A percentile compares a stretch with the other conserved stretches of the same genome.
These are phyloP conservation scores for Bruguiera gymnorhiza DNA, from an alignment of 345 rosid species.

Conservation along the genomic window DNA sequence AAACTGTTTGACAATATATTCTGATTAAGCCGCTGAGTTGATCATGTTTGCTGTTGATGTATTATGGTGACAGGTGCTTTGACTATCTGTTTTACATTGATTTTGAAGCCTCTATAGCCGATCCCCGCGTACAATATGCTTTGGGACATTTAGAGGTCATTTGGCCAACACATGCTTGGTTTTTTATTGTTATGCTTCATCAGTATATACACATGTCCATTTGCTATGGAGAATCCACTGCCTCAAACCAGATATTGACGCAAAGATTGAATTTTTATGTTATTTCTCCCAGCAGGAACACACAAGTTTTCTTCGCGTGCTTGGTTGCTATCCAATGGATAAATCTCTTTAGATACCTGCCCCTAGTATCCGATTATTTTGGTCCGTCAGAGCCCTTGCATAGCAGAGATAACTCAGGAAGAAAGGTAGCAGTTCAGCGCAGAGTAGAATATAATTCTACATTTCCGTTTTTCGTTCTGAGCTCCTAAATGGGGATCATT, in stretches of 20 bases:
- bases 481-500: too few relatives aligned
- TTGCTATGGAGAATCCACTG: too few relatives aligned
- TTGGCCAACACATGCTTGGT: too few relatives aligned
- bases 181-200: background rate
- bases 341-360: background rate
- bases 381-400: background rate
- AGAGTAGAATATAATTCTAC: background rate
- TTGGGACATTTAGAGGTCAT: constrained; percentile 75
- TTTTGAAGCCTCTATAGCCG: constrained; percentile 96
- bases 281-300: constrained; percentile 51
- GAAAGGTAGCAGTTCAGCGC: background rate
- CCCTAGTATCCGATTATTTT: background rate
- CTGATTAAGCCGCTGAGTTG: too few relatives aligned
- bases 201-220: too few relatives aligned
- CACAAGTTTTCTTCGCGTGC: constrained; percentile 63
- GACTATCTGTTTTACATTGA: constrained; percentile 88
- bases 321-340: constrained; percentile 72
- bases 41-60: background rate
- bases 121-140: constrained; percentile 69
- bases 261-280: background rate
- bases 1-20: too few relatives aligned
- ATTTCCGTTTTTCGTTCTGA: background rate
- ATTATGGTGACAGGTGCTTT: constrained; percentile 58
- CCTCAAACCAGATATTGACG: too few relatives aligned
- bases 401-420: background rate